Evolutionary conservation across 2,329 filamentous ascomycete species (phyloP), one percentile per base, ranked within the genome.

Genomic region (Colletotrichum musae): DNA sequence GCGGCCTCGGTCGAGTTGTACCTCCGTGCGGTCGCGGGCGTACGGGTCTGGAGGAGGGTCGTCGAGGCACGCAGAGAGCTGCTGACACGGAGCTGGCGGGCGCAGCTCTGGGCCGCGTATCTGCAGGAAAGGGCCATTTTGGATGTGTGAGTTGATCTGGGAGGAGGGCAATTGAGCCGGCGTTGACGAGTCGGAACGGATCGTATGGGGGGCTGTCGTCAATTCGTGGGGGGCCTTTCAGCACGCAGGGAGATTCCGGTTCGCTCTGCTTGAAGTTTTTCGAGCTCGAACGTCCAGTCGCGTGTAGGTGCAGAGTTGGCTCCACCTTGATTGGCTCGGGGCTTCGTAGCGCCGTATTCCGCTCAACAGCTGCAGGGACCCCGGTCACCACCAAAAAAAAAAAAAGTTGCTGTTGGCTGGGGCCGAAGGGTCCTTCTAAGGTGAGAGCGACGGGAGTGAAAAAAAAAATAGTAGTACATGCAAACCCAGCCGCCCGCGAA

Each of bases 1-100:
- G 86, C 86, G 66, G 89, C 90, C 76, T 95, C 93, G 75, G 94
- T 95, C 72, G 94, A 95, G 83, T 96, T 93, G 92, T 94, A 95
- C 89, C 96, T 91, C 84, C 93, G 90, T 79, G 89, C 79, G 73
- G 81, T 79, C 50, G 82, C 78, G 64, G 82, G 76, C 74, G 81
- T 83, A 78, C 84, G 84, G 75, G 80, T 86, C 80, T 84, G 84
- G 63, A 84, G 72, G 71, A 82, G 76, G 57, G 82, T 78, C 50
- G 79, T 80, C 64, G 87, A 83, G 72, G 82, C 79, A 76, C 86
- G 82, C 73, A 86, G 72, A 59, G 84, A 78, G 73, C 79, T 74
- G 71, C 81, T 78, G 71, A 85, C 82, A 77, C 88, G 87, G 74
- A 91, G 82, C 78, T 90, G 88, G 75, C 88, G 87, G 74, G 88